Percentiles rank a stretch among this genome's conserved stretches.
Evolutionary conservation across 2,329 filamentous ascomycete genomes (phyloP).

Genomic region (Penicillium sp.): DNA sequence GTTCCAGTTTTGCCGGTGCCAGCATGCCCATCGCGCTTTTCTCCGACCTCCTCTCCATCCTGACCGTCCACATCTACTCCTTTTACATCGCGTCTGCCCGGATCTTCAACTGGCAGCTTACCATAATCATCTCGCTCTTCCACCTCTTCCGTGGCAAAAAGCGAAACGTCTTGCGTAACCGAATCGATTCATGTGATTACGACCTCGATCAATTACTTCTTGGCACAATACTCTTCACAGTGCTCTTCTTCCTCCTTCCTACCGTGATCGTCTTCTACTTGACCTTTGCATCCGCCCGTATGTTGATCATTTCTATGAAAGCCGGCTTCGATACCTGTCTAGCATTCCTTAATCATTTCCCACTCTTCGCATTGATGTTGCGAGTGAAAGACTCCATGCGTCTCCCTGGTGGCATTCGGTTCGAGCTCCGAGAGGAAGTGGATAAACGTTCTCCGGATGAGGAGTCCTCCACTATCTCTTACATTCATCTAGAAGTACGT

Average conservation of each 20-base stretch:
- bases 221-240: slow-evolving; percentile 92
- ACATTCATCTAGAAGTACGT: slow-evolving; percentile 79
- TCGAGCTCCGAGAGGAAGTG: slow-evolving; percentile 79
- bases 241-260: slow-evolving; percentile 90
- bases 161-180: slow-evolving; percentile 91
- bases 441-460: slow-evolving; percentile 38
- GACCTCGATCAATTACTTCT: slow-evolving; percentile 95
- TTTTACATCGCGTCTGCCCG: slow-evolving; percentile 96
- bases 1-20: slow-evolving; percentile 91
- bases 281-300: slow-evolving; percentile 90
- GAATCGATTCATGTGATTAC: slow-evolving; percentile 98
- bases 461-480: slow-evolving; percentile 62
- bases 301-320: slow-evolving; percentile 92
- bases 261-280: slow-evolving; percentile 96
- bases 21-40: slow-evolving; percentile 96
- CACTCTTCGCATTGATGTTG: slow-evolving; percentile 94
- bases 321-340: slow-evolving; percentile 87
- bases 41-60: slow-evolving; percentile 84
- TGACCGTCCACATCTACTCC: slow-evolving; percentile 95
- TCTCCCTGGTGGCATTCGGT: slow-evolving; percentile 87
- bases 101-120: slow-evolving; percentile 98
- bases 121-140: slow-evolving; percentile 95
- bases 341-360: slow-evolving; percentile 95
- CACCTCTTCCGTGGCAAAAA: slow-evolving; percentile 98
- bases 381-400: slow-evolving; percentile 88